Evolutionary conservation across 257 asterid species (phyloP).

Genomic region (Voacanga thouarsii): DNA sequence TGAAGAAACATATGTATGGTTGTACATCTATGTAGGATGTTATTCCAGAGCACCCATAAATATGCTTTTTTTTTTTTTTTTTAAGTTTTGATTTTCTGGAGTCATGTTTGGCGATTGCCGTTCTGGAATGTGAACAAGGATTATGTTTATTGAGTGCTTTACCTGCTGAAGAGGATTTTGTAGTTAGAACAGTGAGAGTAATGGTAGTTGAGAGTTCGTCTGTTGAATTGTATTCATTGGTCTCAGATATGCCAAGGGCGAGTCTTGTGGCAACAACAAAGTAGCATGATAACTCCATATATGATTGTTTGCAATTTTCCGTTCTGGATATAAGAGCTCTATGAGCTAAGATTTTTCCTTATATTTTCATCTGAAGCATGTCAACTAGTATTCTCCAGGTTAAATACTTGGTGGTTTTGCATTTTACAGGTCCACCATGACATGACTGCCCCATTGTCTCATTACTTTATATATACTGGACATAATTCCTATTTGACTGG

Average conservation of each 20-base stretch:
- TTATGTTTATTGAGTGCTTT: not conserved
- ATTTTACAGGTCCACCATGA: slow-evolving; percentile 64
- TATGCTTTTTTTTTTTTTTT: not conserved
- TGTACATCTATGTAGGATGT: too few relatives aligned
- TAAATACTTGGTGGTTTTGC: slow-evolving; percentile 7
- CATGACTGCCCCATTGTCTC: slow-evolving; percentile 70
- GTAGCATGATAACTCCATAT: too few relatives aligned
- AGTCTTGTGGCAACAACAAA: not conserved
- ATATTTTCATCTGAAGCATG: not conserved
- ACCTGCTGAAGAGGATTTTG: not conserved
- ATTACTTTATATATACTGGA: slow-evolving; percentile 69
- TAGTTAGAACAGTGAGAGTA: not conserved
- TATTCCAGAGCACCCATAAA: not conserved
- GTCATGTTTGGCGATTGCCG: not conserved
- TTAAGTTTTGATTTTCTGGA: not conserved
- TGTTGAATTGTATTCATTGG: not conserved
- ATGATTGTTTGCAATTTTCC: not conserved
- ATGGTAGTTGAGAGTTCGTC: not conserved
- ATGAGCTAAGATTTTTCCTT: not conserved
- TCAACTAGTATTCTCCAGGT: not conserved
- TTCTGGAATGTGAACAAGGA: not conserved
- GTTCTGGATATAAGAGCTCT: not conserved
- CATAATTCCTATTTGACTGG: slow-evolving; percentile 85
- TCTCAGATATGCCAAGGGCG: not conserved
- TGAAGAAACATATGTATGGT: not conserved